Evolutionary conservation across 164 flowering plant genomes (phyloP).

Genomic region (Liriodendron chinense): DNA sequence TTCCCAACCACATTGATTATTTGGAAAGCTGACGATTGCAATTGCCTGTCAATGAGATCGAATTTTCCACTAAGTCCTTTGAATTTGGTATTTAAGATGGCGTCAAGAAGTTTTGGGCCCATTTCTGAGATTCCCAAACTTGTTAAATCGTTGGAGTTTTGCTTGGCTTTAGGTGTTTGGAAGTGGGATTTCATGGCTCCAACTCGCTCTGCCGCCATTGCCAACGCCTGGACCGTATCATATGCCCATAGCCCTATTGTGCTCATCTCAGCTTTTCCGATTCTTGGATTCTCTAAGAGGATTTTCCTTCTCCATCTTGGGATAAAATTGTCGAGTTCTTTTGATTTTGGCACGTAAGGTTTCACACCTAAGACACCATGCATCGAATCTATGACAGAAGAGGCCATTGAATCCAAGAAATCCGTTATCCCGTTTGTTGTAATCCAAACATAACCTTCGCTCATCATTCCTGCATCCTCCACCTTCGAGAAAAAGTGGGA

Average conservation of each 20-base stretch:
- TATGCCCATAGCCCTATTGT: conserved; percentile 49
- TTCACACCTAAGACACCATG: conserved; percentile 28
- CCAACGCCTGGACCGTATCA: conserved; percentile 39
- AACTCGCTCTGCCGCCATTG: conserved; percentile 34
- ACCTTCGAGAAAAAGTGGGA: conserved; percentile 10
- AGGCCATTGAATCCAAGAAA: conserved; percentile 10
- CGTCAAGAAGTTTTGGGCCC: conserved; percentile 29
- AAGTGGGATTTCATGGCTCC: conserved; percentile 9
- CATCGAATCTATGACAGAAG: conserved; percentile 19
- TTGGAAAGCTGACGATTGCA: conserved; percentile 21
- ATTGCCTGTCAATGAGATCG: conserved; percentile 25
- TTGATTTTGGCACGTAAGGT: conserved; percentile 15
- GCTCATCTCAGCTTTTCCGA: not conserved
- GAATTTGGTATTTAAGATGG: conserved; percentile 17
- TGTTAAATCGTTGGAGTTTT: conserved; percentile 16
- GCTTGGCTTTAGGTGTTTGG: not conserved
- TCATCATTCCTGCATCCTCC: conserved; percentile 19
- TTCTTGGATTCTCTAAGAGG: conserved; percentile 4
- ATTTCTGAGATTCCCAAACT: conserved; percentile 23
- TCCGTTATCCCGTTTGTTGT: conserved; percentile 15
- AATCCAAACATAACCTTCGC: too few relatives aligned
- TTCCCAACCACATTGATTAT: conserved; percentile 36
- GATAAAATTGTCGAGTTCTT: conserved; percentile 9
- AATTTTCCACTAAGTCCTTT: conserved; percentile 42
- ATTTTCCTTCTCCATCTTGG: conserved; percentile 15